These are phyloP conservation scores for Atalantia buxifolia DNA, from an alignment of 345 rosid genomes.

Conservation along the genomic window DNA sequence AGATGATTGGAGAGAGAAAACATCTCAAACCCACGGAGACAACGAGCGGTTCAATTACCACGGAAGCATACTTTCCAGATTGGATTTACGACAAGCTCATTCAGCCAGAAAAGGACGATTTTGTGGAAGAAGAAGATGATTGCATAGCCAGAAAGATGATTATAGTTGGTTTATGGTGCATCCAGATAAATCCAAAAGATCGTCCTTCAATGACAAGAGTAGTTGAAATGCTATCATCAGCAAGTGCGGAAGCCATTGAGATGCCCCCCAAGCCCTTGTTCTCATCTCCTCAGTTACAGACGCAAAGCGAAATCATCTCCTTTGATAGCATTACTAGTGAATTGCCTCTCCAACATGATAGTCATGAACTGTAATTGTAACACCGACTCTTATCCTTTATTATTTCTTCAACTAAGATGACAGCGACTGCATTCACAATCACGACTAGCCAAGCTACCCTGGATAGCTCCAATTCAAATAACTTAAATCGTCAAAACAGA, in stretches of 20 bases:
- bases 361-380: not conserved
- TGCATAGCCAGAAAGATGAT: slow-evolving; percentile 14
- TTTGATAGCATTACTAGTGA: slow-evolving; percentile 6
- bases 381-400: too few relatives aligned
- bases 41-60: not conserved
- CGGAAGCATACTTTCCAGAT: slow-evolving; percentile 23
- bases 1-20: slow-evolving; percentile 25
- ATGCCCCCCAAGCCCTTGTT: slow-evolving; percentile 32
- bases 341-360: not conserved
- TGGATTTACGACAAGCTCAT: slow-evolving; percentile 25
- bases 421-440: too few relatives aligned
- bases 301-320: not conserved
- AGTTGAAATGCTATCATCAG: slow-evolving; percentile 28
- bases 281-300: slow-evolving; percentile 1
- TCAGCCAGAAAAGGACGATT: not conserved
- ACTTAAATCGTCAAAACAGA: too few relatives aligned
- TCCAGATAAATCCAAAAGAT: slow-evolving; percentile 32
- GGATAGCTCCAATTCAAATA: too few relatives aligned
- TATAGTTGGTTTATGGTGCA: slow-evolving; percentile 39
- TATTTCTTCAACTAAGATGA: too few relatives aligned
- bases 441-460: too few relatives aligned
- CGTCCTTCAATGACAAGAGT: slow-evolving; percentile 33
- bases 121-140: slow-evolving; percentile 10
- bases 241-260: slow-evolving; percentile 15
- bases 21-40: not conserved